Evolutionary conservation across 148 eudicot species (phyloP).

Genomic region (Suaeda aralocaspica): DNA sequence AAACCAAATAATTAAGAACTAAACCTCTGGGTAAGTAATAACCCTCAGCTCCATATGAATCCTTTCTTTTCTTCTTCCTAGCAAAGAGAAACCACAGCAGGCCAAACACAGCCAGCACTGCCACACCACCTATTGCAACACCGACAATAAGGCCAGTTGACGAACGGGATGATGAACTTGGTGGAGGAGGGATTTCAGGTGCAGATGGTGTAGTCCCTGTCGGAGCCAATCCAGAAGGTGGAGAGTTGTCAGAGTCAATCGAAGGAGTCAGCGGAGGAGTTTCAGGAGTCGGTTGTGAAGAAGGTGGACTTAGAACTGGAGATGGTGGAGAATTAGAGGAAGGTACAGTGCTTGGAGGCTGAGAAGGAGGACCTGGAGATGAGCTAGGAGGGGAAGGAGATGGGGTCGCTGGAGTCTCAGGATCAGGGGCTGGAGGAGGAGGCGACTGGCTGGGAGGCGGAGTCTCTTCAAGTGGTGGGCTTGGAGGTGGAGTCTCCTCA

Average conservation of each 20-base stretch:
- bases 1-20: slow-evolving; percentile 10
- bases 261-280: slow-evolving; percentile 21
- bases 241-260: slow-evolving; percentile 14
- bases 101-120: slow-evolving; percentile 37
- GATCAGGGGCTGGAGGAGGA: slow-evolving; percentile 15
- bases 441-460: slow-evolving; percentile 22
- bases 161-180: slow-evolving; percentile 16
- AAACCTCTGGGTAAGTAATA: slow-evolving; percentile 46
- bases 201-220: slow-evolving; percentile 27
- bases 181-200: slow-evolving; percentile 14
- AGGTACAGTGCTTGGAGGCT: slow-evolving; percentile 6
- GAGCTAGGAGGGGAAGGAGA: slow-evolving; percentile 13
- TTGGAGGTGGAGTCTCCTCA: slow-evolving; percentile 18
- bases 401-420: slow-evolving; percentile 12
- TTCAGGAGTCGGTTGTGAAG: slow-evolving; percentile 24
- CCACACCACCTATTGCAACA: slow-evolving; percentile 53
- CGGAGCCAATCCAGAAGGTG: slow-evolving; percentile 11
- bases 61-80: slow-evolving; percentile 49
- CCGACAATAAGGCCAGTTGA: slow-evolving; percentile 44
- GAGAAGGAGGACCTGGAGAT: slow-evolving; percentile 6
- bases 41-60: slow-evolving; percentile 32
- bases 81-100: slow-evolving; percentile 44
- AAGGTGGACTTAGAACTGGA: slow-evolving; percentile 17
- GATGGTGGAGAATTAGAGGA: slow-evolving; percentile 15
- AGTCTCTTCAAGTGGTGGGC: slow-evolving; percentile 6